A percentile compares a stretch with the other conserved stretches of the same genome.
These are phyloP conservation scores for Globisporangium camurandrum DNA, from an alignment of 352 stramenopile species.

Conservation along the genomic window DNA sequence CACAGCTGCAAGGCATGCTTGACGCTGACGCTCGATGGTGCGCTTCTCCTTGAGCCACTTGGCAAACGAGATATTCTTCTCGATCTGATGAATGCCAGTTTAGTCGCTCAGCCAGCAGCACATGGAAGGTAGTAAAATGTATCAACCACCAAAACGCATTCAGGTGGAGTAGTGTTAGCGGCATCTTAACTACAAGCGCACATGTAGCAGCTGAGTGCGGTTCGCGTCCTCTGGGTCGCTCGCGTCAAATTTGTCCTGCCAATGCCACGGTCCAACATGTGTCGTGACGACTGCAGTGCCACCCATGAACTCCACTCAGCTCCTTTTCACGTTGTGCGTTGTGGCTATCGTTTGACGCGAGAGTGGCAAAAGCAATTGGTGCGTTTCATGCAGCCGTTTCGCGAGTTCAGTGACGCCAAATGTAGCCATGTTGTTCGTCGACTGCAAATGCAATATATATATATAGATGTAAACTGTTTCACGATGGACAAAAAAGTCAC, in stretches of 20 bases:
- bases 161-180: neutral
- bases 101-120: neutral
- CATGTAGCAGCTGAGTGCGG: slow-evolving; percentile 24
- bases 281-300: neutral
- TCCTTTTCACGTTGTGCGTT: neutral
- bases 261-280: slow-evolving; percentile 36
- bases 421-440: neutral
- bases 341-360: neutral
- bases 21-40: neutral
- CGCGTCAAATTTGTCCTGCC: slow-evolving; percentile 45
- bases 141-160: neutral
- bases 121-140: neutral
- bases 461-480: neutral
- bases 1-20: neutral
- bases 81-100: slow-evolving; percentile 20
- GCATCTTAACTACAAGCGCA: neutral
- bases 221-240: slow-evolving; percentile 30
- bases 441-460: neutral
- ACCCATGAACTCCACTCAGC: neutral
- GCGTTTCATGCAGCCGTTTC: too few species aligned
- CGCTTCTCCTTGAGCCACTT: slow-evolving; percentile 38
- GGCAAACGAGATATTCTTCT: slow-evolving; percentile 31
- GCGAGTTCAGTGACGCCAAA: too few species aligned
- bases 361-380: too few species aligned
- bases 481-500: too few species aligned